Evolutionary conservation across 2,329 filamentous ascomycete species (phyloP), one percentile per base, ranked within the genome.

Genomic region (Xylaria arbuscula): DNA sequence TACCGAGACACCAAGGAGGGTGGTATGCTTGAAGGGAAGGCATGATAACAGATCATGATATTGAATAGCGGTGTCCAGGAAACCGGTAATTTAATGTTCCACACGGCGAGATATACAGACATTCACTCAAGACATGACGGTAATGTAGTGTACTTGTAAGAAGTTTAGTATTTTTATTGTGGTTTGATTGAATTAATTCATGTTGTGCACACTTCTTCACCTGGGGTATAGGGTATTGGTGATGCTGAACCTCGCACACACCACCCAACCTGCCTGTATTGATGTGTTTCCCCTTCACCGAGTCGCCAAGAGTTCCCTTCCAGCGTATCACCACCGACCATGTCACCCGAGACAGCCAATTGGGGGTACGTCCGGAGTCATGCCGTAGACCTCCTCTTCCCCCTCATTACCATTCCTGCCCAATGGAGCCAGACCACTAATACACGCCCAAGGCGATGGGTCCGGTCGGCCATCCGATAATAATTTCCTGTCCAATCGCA

Each of bases 391-490:
- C 32, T 50, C 24, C 22, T 59, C 55, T 57, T 53, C 42, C 36
- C 63, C 42, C 64, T 54, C 60, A 68, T 47, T 38, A 1, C 58
- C 53, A 66, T 70, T 68, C 58, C 68, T 68, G 62, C 68, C 68
- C 66, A 70, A 70, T 70, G 65, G 62, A 19, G 24, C 64, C 57
- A 32, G 57, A 36, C 60, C 40, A 54, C 11, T 48, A 36, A 55
- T 47, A 58, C 51, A 58, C 60, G 47, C 66, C 68, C 58, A 66
- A 56, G 61, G 63, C 57, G 55, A 42, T 64, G 58, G 58, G 63
- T 68, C 68, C 67, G 57, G 54, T 53, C 67, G 64, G 67, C 3
- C 32, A 57, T 67, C 67, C 63, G 61, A 72, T 61, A 68, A 64
- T 59, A 63, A 67, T 47, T 22, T n/a, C 53, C 57, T 38, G n/a